phyloP scores from a whole-genome alignment of 2,329 filamentous ascomycete genomes.

The Davidsoniella australis region DNA sequence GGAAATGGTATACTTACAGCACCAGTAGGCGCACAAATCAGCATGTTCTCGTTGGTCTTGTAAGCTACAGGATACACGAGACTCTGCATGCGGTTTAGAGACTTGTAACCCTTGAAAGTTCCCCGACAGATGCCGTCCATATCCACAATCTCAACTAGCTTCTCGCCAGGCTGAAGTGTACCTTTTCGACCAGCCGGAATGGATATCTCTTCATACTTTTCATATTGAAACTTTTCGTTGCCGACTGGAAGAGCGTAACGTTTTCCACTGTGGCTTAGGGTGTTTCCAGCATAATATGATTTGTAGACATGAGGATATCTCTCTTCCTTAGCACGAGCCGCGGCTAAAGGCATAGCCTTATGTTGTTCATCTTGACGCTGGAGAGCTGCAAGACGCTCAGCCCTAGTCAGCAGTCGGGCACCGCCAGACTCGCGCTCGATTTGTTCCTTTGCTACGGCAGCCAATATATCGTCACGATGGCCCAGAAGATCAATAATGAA shows the following conservation, averaged over 20 bases:
- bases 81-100: slow-evolving; percentile 95
- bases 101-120: slow-evolving; percentile 91
- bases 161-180: slow-evolving; percentile 52
- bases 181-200: slow-evolving; percentile 74
- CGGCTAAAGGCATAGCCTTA: slow-evolving; percentile 56
- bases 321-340: slow-evolving; percentile 53
- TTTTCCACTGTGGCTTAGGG: slow-evolving; percentile 58
- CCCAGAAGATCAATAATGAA: slow-evolving; percentile 81
- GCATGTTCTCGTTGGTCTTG: slow-evolving; percentile 92
- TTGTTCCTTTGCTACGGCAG: slow-evolving; percentile 19
- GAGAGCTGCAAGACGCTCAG: slow-evolving; percentile 64
- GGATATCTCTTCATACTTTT: slow-evolving; percentile 76
- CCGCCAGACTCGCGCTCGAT: slow-evolving; percentile 7
- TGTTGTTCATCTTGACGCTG: slow-evolving; percentile 64
- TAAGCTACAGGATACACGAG: slow-evolving; percentile 91
- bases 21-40: slow-evolving; percentile 94
- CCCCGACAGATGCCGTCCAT: slow-evolving; percentile 76
- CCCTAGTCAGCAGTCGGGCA: slow-evolving; percentile 46
- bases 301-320: slow-evolving; percentile 92
- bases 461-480: slow-evolving; percentile 51
- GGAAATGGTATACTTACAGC: slow-evolving; percentile 35
- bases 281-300: slow-evolving; percentile 67
- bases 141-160: slow-evolving; percentile 59
- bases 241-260: slow-evolving; percentile 71
- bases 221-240: slow-evolving; percentile 48